These are phyloP conservation scores for Cairneyella variabilis DNA, from an alignment of 495 filamentous ascomycete genomes.

Conservation along the genomic window DNA sequence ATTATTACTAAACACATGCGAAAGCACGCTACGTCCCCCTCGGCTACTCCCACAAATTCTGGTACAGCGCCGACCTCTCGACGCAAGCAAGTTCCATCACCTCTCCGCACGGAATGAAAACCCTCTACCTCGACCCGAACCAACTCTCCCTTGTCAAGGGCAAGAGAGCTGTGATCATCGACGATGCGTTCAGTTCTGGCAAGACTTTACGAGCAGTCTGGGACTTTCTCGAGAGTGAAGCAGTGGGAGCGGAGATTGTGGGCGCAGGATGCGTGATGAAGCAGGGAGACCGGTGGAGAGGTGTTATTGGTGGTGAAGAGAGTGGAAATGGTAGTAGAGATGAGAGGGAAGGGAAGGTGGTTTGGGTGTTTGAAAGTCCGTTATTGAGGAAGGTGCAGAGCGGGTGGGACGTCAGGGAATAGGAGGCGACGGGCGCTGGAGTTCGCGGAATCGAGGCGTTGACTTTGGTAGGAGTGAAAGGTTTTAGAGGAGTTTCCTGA, in stretches of 20 bases:
- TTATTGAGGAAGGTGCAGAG: slow-evolving; percentile 15
- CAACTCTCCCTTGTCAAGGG: slow-evolving; percentile 16
- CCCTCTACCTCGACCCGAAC: slow-evolving; percentile 22
- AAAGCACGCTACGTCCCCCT: slow-evolving; percentile 21
- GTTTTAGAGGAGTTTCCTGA: too few relatives aligned
- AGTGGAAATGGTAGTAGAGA: slow-evolving; percentile 4
- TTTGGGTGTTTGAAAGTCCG: slow-evolving; percentile 23
- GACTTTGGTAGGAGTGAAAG: too few relatives aligned
- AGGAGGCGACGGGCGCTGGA: too few relatives aligned
- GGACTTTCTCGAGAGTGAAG: slow-evolving; percentile 22
- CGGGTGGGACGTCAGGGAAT: slow-evolving; percentile 19
- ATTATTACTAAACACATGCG: not conserved
- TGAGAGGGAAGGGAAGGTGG: slow-evolving; percentile 11
- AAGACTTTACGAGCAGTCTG: slow-evolving; percentile 17
- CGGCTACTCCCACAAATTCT: slow-evolving; percentile 25
- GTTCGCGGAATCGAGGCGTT: too few relatives aligned
- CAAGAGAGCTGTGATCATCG: slow-evolving; percentile 16
- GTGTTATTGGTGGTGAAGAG: slow-evolving; percentile 9
- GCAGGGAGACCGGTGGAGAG: slow-evolving; percentile 20
- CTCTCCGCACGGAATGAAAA: slow-evolving; percentile 14
- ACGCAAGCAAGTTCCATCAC: slow-evolving; percentile 21
- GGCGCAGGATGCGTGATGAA: slow-evolving; percentile 20
- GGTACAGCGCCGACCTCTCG: slow-evolving; percentile 18
- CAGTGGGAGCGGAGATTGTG: slow-evolving; percentile 7
- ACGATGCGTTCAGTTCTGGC: slow-evolving; percentile 24